These are phyloP conservation scores for Hyphopichia burtonii DNA, from an alignment of 1,139 yeast species.

Conservation along the genomic window DNA sequence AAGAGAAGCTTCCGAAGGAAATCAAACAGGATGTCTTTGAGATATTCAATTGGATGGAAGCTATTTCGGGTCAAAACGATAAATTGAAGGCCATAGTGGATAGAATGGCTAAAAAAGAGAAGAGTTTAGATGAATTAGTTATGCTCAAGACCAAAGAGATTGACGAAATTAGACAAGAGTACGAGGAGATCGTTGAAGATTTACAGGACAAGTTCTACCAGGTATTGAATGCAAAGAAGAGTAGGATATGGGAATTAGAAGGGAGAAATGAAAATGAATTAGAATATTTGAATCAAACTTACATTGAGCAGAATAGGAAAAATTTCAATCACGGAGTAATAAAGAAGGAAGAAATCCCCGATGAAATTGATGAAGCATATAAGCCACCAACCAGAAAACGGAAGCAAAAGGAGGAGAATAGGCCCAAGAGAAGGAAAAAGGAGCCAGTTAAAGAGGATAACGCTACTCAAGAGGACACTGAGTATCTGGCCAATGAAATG, in stretches of 20 bases:
- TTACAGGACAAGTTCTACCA: slow-evolving; percentile 37
- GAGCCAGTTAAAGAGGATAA: not conserved
- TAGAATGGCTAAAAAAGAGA: slow-evolving; percentile 9
- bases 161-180: slow-evolving; percentile 14
- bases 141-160: slow-evolving; percentile 11
- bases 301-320: slow-evolving; percentile 14
- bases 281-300: slow-evolving; percentile 23
- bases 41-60: slow-evolving; percentile 29
- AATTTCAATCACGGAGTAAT: slow-evolving; percentile 20
- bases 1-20: not conserved
- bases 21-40: slow-evolving; percentile 11
- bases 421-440: not conserved
- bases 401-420: not conserved
- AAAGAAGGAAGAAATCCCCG: slow-evolving; percentile 17
- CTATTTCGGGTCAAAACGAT: slow-evolving; percentile 16
- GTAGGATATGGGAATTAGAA: slow-evolving; percentile 32
- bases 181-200: slow-evolving; percentile 28
- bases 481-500: not conserved
- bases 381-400: not conserved
- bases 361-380: slow-evolving; percentile 16
- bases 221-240: slow-evolving; percentile 36
- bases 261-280: slow-evolving; percentile 9
- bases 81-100: slow-evolving; percentile 8
- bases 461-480: not conserved
- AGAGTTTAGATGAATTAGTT: slow-evolving; percentile 14